Evolutionary conservation across 345 rosid species (phyloP), one percentile per base, ranked within the genome.

Genomic region (Eutrema yunnanense): DNA sequence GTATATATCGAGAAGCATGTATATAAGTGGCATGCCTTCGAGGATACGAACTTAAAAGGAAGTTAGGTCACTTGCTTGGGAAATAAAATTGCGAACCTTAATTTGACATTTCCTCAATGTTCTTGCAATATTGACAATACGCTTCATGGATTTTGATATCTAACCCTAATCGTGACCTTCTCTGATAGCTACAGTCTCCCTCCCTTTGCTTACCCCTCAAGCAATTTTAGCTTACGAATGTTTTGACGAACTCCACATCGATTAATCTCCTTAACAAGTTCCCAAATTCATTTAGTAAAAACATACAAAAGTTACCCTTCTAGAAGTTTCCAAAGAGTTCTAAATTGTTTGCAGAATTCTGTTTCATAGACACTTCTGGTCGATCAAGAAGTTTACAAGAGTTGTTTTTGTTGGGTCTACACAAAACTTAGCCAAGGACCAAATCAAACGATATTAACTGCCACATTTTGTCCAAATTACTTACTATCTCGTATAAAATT

Each of bases 51-150:
- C 30, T 27, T 41, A 71, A 52, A 62, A 69, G 69, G 42, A 41
- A 37, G 80, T 63, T 70, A 69, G 75, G 80, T 76, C 55, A 62
- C 58, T 76, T 76, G 80, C 80, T 76, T 76, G 75, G 54, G 71
- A 63, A 37, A 69, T 44, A 75, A 63, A 70, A 63, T 56, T 55
- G 61, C 51, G 40, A 68, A 61, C 58, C 64, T 68, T 75, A 37
- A 62, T 61, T 53, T 62, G 70, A 62, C 58, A 30, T 37, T 8
- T 62, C 74, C 30, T 46, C 65, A 61, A 42, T 13, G 62, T 22
- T 74, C n/a, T 52, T 55, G 33, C 5, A 22, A 63, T 14, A 32
- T 34, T 62, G 46, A 67, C 46, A 59, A 50, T 26, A 58, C 33
- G 42, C 68, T 74, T 68, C 67, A 63, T 63, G 79, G 79, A 76